A percentile compares a stretch with the other conserved stretches of the same genome.
These are phyloP conservation scores for Pestalotiopsis sp. DNA, from an alignment of 2,329 filamentous ascomycete genomes.

Conservation along the genomic window DNA sequence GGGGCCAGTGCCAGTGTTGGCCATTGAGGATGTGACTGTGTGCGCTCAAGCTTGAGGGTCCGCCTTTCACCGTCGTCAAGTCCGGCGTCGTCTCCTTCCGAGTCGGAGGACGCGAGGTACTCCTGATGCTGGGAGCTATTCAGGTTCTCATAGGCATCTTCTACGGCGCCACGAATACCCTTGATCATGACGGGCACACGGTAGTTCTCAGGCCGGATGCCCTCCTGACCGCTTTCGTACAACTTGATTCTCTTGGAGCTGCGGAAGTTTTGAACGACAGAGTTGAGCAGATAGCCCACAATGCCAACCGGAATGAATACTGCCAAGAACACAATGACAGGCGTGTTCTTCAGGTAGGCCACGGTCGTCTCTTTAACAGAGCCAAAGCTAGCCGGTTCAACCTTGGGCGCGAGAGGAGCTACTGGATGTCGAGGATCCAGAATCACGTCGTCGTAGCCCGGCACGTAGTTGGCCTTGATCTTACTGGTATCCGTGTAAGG, in stretches of 20 bases:
- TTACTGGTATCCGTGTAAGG: conserved; percentile 72
- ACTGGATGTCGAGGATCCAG: conserved; percentile 70
- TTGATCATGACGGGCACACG: conserved; percentile 76
- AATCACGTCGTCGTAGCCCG: conserved; percentile 75
- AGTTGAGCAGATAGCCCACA: conserved; percentile 73
- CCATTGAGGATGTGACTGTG: conserved; percentile 43
- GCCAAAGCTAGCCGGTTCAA: conserved; percentile 29
- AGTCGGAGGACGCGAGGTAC: conserved; percentile 64
- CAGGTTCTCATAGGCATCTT: conserved; percentile 75
- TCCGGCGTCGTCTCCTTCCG: conserved; percentile 46
- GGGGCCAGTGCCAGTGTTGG: conserved; percentile 78
- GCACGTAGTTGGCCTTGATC: conserved; percentile 72
- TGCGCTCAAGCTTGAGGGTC: conserved; percentile 44
- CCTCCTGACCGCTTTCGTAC: conserved; percentile 73
- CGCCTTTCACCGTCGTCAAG: conserved; percentile 36
- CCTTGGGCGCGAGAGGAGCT: conserved; percentile 42
- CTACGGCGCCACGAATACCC: conserved; percentile 74
- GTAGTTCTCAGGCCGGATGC: conserved; percentile 70
- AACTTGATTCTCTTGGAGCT: conserved; percentile 75
- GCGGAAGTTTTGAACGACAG: conserved; percentile 74
- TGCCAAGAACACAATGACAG: conserved; percentile 65
- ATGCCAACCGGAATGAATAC: conserved; percentile 76
- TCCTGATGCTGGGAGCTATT: conserved; percentile 71
- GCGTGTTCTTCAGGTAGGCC: conserved; percentile 53
- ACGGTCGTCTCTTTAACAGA: conserved; percentile 34